A percentile compares a stretch with the other conserved stretches of the same genome.
Evolutionary conservation across 1,284 basidiomycete species (phyloP).

Genomic region (Cystobasidium pallidum): DNA sequence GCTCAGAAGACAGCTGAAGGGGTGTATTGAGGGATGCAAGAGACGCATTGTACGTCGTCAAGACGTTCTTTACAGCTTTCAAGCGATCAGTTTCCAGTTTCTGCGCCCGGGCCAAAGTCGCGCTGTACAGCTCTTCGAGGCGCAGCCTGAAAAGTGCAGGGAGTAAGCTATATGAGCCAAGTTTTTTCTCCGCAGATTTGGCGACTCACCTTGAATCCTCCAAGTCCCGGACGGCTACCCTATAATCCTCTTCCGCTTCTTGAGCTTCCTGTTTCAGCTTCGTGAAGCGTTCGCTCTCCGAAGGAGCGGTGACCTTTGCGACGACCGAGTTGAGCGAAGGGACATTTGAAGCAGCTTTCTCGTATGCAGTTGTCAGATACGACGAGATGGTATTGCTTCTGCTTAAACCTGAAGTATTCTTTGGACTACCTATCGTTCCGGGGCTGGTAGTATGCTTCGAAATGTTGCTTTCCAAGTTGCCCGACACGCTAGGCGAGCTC

Average conservation of each 20-base stretch:
- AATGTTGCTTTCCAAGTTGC: not conserved
- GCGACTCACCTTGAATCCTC: slow-evolving; percentile 24
- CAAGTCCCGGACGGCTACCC: slow-evolving; percentile 29
- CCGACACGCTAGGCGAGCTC: slow-evolving; percentile 18
- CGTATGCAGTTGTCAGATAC: slow-evolving; percentile 33
- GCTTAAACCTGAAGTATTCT: slow-evolving; percentile 10
- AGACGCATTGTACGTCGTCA: slow-evolving; percentile 34
- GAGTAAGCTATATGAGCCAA: no score
- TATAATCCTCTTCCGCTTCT: slow-evolving; percentile 48
- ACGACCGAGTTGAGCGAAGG: slow-evolving; percentile 23
- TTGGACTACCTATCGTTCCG: not conserved
- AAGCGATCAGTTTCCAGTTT: slow-evolving; percentile 51
- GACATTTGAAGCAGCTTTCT: slow-evolving; percentile 37
- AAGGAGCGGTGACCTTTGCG: slow-evolving; percentile 42
- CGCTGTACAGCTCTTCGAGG: slow-evolving; percentile 48
- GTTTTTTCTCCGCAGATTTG: not conserved
- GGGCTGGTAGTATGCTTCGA: not conserved
- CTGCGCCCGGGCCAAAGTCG: slow-evolving; percentile 47
- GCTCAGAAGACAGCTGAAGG: slow-evolving; percentile 31
- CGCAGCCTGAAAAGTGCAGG: slow-evolving; percentile 40
- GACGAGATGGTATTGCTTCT: slow-evolving; percentile 41
- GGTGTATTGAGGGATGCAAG: slow-evolving; percentile 34
- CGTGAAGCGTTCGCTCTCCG: slow-evolving; percentile 42
- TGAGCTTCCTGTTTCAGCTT: slow-evolving; percentile 46
- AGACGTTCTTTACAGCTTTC: slow-evolving; percentile 46